Conservation (phyloP, 2,329 filamentous ascomycete species). For the Aureobasidium vineae region DNA sequence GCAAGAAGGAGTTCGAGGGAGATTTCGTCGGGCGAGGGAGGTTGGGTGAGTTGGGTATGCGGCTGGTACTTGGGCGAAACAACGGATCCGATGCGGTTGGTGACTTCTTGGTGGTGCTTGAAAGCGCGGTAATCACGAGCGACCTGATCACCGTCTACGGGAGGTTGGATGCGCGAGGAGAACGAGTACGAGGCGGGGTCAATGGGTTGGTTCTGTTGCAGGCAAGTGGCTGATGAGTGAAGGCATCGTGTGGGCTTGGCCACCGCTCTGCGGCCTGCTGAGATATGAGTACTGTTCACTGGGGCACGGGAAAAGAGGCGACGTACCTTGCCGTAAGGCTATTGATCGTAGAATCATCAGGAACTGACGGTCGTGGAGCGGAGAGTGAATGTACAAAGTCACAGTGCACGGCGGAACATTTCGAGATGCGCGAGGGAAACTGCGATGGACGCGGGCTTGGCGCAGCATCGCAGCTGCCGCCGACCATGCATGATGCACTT, state of each 20-base stretch:
- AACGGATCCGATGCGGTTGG: conserved; percentile 41
- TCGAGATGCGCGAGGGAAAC: conserved; percentile 2
- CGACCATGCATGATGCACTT: not conserved
- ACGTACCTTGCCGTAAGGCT: conserved; percentile 43
- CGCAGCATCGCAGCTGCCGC: not conserved
- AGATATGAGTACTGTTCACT: conserved; percentile 17
- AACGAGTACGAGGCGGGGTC: conserved; percentile 31
- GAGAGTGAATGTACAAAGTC: not conserved
- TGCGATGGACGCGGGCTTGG: conserved; percentile 19
- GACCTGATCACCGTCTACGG: conserved; percentile 32
- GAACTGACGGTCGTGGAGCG: not conserved
- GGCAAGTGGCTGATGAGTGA: conserved; percentile 35
- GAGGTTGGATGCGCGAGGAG: conserved; percentile 31
- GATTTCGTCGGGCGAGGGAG: conserved; percentile 74
- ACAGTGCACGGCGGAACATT: conserved; percentile 10
- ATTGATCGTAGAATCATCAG: conserved; percentile 48
- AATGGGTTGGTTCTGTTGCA: conserved; percentile 10
- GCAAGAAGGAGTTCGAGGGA: conserved; percentile 89
- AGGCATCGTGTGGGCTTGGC: conserved; percentile 35
- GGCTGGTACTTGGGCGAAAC: conserved; percentile 61
- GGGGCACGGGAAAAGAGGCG: not conserved
- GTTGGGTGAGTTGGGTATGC: conserved; percentile 64
- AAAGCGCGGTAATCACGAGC: conserved; percentile 46
- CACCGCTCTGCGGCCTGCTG: conserved; percentile 43
- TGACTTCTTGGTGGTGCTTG: conserved; percentile 44